These are phyloP conservation scores for Fusarium paranaense DNA, from an alignment of 2,329 filamentous ascomycete genomes.

Conservation along the genomic window DNA sequence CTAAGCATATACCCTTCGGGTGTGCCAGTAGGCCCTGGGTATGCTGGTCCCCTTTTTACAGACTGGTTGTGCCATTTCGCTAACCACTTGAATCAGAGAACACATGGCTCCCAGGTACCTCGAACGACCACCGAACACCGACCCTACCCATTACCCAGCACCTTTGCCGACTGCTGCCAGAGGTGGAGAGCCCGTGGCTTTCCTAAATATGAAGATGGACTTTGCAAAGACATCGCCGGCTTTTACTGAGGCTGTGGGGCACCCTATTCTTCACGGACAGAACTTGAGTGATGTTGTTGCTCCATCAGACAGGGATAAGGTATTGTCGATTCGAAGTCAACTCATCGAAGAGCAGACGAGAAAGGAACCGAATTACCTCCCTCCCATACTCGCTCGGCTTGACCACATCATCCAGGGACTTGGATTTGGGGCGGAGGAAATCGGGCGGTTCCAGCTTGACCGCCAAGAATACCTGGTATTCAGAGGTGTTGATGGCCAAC, in stretches of 20 bases:
- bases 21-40: conserved; percentile 56
- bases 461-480: conserved; percentile 69
- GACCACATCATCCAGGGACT: conserved; percentile 66
- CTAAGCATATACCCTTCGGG: conserved; percentile 63
- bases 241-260: conserved; percentile 68
- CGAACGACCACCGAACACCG: conserved; percentile 62
- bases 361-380: conserved; percentile 72
- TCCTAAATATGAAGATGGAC: conserved; percentile 69
- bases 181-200: conserved; percentile 65
- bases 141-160: conserved; percentile 62
- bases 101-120: conserved; percentile 61
- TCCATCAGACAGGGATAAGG: conserved; percentile 63
- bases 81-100: conserved; percentile 64
- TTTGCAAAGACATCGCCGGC: conserved; percentile 66
- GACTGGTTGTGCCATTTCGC: conserved; percentile 62
- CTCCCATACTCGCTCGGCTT: conserved; percentile 70
- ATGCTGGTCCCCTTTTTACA: conserved; percentile 60
- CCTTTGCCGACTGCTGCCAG: conserved; percentile 56
- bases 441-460: conserved; percentile 64
- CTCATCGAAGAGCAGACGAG: conserved; percentile 68
- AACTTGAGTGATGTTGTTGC: conserved; percentile 67
- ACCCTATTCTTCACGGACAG: conserved; percentile 59
- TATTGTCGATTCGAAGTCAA: conserved; percentile 61
- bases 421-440: conserved; percentile 65
- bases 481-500: conserved; percentile 62